Evolutionary conservation across 306 rosid genomes (phyloP), one percentile per base, ranked within the genome.

Genomic region (Cucurbita ficifolia): DNA sequence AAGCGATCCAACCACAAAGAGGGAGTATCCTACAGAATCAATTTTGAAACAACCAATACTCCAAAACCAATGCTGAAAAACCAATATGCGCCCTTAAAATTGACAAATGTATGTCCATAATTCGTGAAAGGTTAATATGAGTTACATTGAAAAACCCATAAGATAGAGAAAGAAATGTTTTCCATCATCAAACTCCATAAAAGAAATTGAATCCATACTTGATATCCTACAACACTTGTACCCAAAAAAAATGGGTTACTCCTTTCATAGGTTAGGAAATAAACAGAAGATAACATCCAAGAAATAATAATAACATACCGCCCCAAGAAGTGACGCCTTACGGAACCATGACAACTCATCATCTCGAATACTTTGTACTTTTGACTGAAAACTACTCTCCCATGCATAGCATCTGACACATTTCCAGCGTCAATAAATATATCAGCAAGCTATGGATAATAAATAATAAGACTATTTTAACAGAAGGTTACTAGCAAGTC

Each of bases 381-480:
- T 94, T 40, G 95, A 85, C 79, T 89, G 87, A 87, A 94, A 94
- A 89, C 98, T 94, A 79, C 86, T 84, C 87, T 94, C 98, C 98
- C 98, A 94, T 40, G 98, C 97, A 85, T 90, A 94, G 81, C 92
- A 91, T 73, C 98, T 94, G 83, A 78, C 58, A 75, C 84, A 86
- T 81, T 84, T 82, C 40, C 55, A 46, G 29, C 11, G 10, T 14
- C 76, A 73, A 69, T 74, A 76, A 52, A 78, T 51, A 24, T 54
- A 52, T 29, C 42, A 76, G 78, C 36, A 54, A 52, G 19, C 7
- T 18, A 8, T 19, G 55, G 53, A 8, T 11, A 39, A 19, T 54
- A 19, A 73, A 54, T 52, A 51, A 35, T 39, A 4, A 7, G 52
- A 70, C 14, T 13, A 42, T 16, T 55, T 35, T n/a, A 18, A 29